A percentile compares a stretch with the other conserved stretches of the same genome.
phyloP scores from a whole-genome alignment of 148 eudicot genomes.

The Beta vulgaris region DNA sequence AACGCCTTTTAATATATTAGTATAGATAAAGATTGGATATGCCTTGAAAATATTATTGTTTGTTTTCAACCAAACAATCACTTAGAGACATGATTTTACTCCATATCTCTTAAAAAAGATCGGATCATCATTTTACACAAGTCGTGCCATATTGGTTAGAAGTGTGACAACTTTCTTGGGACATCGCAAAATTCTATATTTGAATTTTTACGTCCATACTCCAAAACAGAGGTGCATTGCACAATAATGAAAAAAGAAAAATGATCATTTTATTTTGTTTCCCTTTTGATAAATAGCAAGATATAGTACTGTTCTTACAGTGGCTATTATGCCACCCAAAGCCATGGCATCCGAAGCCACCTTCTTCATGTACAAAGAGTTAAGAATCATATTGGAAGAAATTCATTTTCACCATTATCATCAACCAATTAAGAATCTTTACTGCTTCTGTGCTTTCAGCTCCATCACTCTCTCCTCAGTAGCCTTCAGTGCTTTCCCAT shows the following conservation, averaged over 20 bases:
- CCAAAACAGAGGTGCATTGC: neutral
- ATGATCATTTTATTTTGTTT: neutral
- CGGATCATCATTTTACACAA: no score
- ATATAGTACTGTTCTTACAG: constrained; percentile 1
- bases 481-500: constrained; percentile 66
- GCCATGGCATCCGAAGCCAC: constrained; percentile 1
- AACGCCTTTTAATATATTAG: no score
- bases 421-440: constrained; percentile 13
- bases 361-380: neutral
- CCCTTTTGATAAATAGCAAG: no score
- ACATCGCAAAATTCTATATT: no score
- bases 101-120: no score
- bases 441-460: constrained; percentile 52
- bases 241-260: neutral
- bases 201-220: no score
- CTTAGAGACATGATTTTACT: no score
- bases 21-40: no score
- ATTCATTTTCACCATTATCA: constrained; percentile 38
- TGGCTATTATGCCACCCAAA: neutral
- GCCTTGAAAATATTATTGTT: no score
- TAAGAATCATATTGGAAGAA: neutral
- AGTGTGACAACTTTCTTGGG: no score
- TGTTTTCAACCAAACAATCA: no score
- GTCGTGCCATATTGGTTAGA: no score
- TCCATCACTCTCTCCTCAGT: constrained; percentile 69